Conservation (phyloP, 73 alveolate genomes). For the Blepharisma japonicum region DNA sequence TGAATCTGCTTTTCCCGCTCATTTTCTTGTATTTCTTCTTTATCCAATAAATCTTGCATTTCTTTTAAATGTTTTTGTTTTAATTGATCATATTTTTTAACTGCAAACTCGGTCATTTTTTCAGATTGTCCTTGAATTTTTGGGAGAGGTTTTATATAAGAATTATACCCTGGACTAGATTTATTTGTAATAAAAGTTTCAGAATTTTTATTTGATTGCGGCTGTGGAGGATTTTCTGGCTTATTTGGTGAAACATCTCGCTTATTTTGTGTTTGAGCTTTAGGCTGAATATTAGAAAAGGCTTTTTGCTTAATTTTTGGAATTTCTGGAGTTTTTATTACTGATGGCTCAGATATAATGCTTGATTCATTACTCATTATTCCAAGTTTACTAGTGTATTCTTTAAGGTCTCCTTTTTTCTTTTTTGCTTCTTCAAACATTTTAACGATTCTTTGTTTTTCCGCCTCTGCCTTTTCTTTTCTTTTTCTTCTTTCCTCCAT, state of each 20-base stretch:
- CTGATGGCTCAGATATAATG: background rate
- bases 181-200: too few relatives aligned
- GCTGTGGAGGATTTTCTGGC: too few relatives aligned
- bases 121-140: too few relatives aligned
- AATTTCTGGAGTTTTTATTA: background rate
- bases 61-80: slow-evolving; percentile 35
- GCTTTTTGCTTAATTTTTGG: background rate
- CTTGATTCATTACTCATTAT: too few relatives aligned
- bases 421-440: background rate
- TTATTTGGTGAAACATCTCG: too few relatives aligned
- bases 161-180: too few relatives aligned
- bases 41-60: slow-evolving; percentile 42
- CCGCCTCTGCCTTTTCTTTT: slow-evolving; percentile 18
- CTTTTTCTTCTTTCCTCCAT: slow-evolving; percentile 16
- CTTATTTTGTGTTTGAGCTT: background rate
- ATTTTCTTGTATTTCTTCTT: slow-evolving; percentile 40
- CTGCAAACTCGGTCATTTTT: too few relatives aligned
- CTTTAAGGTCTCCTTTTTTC: slow-evolving; percentile 21
- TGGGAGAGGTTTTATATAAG: too few relatives aligned
- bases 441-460: background rate
- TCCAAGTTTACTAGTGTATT: background rate
- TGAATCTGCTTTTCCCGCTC: slow-evolving; percentile 36
- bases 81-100: slow-evolving; percentile 20
- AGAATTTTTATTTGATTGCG: too few relatives aligned
- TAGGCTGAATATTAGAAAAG: background rate